Percentiles rank a stretch among this genome's conserved stretches.
Evolutionary conservation across 2,329 filamentous ascomycete genomes (phyloP).

Genomic region (Stemphylium lycopersici): DNA sequence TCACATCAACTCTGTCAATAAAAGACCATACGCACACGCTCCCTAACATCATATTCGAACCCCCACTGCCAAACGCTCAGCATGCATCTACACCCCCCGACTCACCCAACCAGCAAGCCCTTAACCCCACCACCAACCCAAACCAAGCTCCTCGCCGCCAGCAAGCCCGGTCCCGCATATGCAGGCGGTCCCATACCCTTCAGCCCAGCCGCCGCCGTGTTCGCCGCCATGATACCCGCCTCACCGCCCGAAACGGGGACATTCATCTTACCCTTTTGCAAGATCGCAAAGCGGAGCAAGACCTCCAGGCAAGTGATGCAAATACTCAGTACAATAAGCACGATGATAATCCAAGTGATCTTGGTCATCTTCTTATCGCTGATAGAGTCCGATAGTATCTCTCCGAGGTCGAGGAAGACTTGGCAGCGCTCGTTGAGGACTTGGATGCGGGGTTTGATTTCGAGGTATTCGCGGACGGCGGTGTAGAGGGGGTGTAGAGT

Average conservation of each 20-base stretch:
- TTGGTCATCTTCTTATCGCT: constrained; percentile 93
- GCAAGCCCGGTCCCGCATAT: constrained; percentile 36
- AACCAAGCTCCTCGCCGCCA: constrained; percentile 32
- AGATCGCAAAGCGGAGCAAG: constrained; percentile 71
- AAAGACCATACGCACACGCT: background rate
- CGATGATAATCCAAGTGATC: constrained; percentile 98
- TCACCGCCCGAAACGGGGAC: constrained; percentile 5
- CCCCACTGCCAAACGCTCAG: too few species aligned
- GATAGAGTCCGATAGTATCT: constrained; percentile 91
- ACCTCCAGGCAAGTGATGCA: constrained; percentile 91
- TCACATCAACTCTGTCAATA: too few species aligned
- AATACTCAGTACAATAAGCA: constrained; percentile 90
- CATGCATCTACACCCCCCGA: background rate
- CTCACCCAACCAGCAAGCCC: constrained; percentile 15
- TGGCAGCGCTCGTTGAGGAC: constrained; percentile 96
- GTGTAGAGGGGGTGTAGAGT: constrained; percentile 93
- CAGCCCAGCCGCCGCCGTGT: constrained; percentile 6
- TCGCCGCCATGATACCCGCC: background rate
- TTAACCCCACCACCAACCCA: constrained; percentile 32
- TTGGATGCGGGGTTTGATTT: constrained; percentile 94
- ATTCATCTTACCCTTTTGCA: constrained; percentile 35
- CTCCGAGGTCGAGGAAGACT: constrained; percentile 94
- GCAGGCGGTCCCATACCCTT: constrained; percentile 18
- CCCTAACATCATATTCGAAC: background rate
- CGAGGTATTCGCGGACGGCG: constrained; percentile 94